These are phyloP conservation scores for Boletales sp. DNA, from an alignment of 768 basidiomycete genomes.

Conservation along the genomic window DNA sequence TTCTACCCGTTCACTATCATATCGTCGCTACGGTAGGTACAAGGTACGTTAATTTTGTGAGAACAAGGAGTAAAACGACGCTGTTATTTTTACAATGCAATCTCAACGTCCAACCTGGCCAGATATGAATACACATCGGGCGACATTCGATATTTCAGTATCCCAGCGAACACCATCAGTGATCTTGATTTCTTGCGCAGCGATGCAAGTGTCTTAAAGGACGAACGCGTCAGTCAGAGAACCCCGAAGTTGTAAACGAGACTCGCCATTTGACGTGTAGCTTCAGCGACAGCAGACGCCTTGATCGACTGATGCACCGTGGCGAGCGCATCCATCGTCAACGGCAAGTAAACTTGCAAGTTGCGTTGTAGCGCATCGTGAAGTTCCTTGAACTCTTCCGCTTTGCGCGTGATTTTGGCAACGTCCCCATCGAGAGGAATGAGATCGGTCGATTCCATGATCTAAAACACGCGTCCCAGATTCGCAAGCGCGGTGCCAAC, in stretches of 20 bases:
- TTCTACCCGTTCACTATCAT: background rate
- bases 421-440: slow-evolving; percentile 87
- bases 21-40: background rate
- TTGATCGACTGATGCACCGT: slow-evolving; percentile 78
- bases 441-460: slow-evolving; percentile 83
- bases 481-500: background rate
- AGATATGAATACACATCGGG: slow-evolving; percentile 88
- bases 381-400: slow-evolving; percentile 85
- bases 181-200: slow-evolving; percentile 80
- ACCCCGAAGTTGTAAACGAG: slow-evolving; percentile 7
- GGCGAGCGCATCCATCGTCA: slow-evolving; percentile 91
- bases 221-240: slow-evolving; percentile 26
- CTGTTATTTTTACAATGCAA: slow-evolving; percentile 50
- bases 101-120: slow-evolving; percentile 81
- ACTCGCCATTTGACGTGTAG: slow-evolving; percentile 70
- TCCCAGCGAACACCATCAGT: slow-evolving; percentile 84
- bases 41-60: slow-evolving; percentile 18
- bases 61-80: background rate
- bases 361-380: slow-evolving; percentile 88
- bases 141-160: slow-evolving; percentile 85
- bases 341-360: slow-evolving; percentile 80
- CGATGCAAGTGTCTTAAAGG: slow-evolving; percentile 50
- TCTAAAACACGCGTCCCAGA: slow-evolving; percentile 49
- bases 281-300: slow-evolving; percentile 65
- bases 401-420: slow-evolving; percentile 76